Conservation (phyloP, 768 basidiomycete genomes). For the Flagelloscypha sp. region DNA sequence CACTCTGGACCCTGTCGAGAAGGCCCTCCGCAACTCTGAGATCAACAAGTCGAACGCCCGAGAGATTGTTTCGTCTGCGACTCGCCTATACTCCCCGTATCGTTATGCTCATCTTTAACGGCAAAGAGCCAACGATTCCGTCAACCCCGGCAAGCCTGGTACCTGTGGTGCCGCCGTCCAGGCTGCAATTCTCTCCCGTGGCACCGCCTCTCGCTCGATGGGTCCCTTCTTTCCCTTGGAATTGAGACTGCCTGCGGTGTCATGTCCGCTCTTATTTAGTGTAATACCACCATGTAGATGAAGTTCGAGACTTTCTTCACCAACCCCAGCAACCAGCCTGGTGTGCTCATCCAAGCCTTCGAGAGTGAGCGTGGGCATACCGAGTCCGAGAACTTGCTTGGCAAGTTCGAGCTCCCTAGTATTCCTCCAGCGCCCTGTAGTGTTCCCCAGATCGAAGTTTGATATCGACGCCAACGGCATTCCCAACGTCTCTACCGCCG, state of each 20-base stretch:
- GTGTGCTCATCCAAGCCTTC: constrained; percentile 96
- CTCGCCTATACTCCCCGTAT: constrained; percentile 96
- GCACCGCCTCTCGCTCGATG: constrained; percentile 92
- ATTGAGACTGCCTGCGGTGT: constrained; percentile 99
- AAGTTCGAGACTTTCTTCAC: constrained; percentile 99
- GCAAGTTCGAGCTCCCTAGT: constrained; percentile 95
- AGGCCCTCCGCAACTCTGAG: constrained; percentile 96
- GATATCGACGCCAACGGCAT: constrained; percentile 98
- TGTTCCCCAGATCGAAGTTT: constrained; percentile 96
- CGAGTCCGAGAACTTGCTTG: constrained; percentile 97
- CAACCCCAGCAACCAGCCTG: constrained; percentile 96
- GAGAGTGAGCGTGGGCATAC: constrained; percentile 98
- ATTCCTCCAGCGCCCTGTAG: constrained; percentile 97
- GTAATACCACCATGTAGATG: constrained; percentile 97
- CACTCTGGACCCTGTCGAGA: constrained; percentile 93
- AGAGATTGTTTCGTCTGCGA: constrained; percentile 98
- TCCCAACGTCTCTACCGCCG: constrained; percentile 87
- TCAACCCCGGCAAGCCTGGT: constrained; percentile 98
- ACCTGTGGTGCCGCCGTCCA: constrained; percentile 99
- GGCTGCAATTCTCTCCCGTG: constrained; percentile 94
- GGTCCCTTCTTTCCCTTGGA: constrained; percentile 80
- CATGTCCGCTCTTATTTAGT: constrained; percentile 97
- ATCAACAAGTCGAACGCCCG: constrained; percentile 94
- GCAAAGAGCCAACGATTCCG: constrained; percentile 98
- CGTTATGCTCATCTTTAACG: constrained; percentile 95